Evolutionary conservation across 148 eudicot species (phyloP).

Genomic region (Dysphania ambrosioides): DNA sequence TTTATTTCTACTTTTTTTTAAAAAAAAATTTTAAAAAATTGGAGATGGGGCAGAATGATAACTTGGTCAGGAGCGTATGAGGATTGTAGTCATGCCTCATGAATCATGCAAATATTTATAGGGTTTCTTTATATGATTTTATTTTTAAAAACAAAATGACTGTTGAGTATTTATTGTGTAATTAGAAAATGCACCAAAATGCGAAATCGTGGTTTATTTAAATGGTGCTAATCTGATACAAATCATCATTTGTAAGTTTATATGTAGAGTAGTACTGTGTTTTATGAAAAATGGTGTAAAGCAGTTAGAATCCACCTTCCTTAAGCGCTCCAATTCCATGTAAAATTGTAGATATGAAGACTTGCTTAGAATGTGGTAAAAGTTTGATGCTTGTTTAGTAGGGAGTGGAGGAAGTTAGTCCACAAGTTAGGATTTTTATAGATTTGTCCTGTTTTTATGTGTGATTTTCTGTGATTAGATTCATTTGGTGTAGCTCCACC

Average conservation of each 20-base stretch:
- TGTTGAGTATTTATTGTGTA: not conserved
- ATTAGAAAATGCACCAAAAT: not conserved
- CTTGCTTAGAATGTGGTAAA: not conserved
- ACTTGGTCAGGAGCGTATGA: no score
- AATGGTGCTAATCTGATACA: not conserved
- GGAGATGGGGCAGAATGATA: no score
- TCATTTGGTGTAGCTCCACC: not conserved
- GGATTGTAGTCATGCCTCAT: no score
- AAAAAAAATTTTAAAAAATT: no score
- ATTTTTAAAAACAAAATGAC: no score
- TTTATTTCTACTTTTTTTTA: no score
- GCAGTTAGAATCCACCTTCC: no score
- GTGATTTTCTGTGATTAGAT: conserved; percentile 2
- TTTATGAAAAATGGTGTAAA: no score
- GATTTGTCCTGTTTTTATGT: not conserved
- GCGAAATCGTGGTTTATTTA: not conserved
- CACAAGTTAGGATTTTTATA: conserved; percentile 10
- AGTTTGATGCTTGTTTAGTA: not conserved
- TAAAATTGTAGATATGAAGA: not conserved
- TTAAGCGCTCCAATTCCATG: not conserved
- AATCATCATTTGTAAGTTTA: not conserved
- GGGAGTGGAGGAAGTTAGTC: conserved; percentile 12
- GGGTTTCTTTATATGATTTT: no score
- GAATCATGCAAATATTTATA: no score
- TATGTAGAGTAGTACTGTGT: not conserved